Evolutionary conservation across 2,329 filamentous ascomycete species (phyloP).

Genomic region (Orbilia javanica): DNA sequence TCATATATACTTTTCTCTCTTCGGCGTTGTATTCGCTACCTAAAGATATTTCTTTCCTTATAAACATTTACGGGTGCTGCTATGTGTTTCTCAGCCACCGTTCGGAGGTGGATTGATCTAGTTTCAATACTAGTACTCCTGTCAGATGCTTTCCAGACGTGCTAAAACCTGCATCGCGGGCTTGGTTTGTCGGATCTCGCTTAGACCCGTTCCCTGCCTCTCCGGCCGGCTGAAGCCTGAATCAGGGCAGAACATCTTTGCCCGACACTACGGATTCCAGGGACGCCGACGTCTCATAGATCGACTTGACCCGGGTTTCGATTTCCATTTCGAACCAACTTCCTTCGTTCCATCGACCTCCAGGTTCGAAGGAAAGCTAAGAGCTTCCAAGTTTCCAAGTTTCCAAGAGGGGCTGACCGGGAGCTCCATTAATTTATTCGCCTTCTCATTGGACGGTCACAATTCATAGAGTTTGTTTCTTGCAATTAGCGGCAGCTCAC

Average conservation of each 20-base stretch:
- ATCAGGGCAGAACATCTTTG: not conserved
- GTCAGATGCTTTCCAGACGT: no score
- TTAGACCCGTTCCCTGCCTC: slow-evolving; percentile 5
- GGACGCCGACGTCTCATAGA: not conserved
- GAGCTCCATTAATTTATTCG: not conserved
- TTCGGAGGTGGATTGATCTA: slow-evolving; percentile 5
- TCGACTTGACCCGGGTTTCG: not conserved
- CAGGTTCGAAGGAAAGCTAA: not conserved
- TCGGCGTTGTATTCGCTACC: slow-evolving; percentile 11
- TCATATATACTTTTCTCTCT: slow-evolving; percentile 19
- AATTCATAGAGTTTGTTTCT: not conserved
- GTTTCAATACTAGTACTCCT: not conserved
- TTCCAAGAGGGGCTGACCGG: not conserved
- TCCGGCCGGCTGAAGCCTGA: not conserved
- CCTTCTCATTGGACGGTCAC: not conserved
- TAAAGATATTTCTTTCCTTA: slow-evolving; percentile 1
- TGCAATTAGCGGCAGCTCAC: slow-evolving; percentile 11
- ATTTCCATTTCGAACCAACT: not conserved
- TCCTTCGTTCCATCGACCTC: not conserved
- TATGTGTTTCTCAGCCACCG: slow-evolving; percentile 3
- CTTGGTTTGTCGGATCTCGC: slow-evolving; percentile 12
- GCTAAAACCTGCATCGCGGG: slow-evolving; percentile 1
- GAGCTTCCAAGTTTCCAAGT: slow-evolving; percentile 14
- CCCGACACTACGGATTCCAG: not conserved
- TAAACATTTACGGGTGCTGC: not conserved